Base-by-base conservation (phyloP, 768 basidiomycete species). In the Boletellus ananiceps region DNA sequence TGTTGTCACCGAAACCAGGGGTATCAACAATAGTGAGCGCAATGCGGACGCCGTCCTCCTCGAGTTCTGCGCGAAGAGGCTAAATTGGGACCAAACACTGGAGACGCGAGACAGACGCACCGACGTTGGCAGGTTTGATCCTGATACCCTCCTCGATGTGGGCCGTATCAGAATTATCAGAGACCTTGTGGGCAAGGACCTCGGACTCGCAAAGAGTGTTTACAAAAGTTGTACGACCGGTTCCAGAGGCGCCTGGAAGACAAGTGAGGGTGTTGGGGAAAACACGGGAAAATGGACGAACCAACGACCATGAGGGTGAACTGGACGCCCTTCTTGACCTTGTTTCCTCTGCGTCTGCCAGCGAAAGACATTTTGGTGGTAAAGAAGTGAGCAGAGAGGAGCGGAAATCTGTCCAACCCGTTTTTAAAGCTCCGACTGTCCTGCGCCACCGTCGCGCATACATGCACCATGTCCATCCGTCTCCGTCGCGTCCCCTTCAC, bases 131-230 rank as follows among this genome's bases (percentile, higher is more conserved):
- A 25, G 93, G 93, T 71, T 95, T 95, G 69, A 98, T 96, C 69
- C 81, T 84, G 66, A 97, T 93, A 49, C 89, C 88, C 64, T 92
- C 86, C 67, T 98, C 96, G 50, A 92, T 78, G 68, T 98, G 93
- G 14, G 93, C 93, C n/a, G 81, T 80, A 59, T 88, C 86, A 11
- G 94, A 88, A 56, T 79, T 79, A 65, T 91, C 88, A 51, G 81
- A 83, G 43, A 89, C 75, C 71, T 93, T 93, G 78, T 97, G 94
- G 5, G 78, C 65, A 44, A 97, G 76, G 18, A 97, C 92, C 60
- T 93, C 89, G 32, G 87, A 86, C 75, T 99, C 95, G 77, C 93
- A 95, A 51, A 99, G 89, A 43, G 96, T 99, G 78, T 99, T 99
- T 67, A 99, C 93, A 63, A 99, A 98, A 49, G 95, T 99, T 50